Conservation (phyloP, 1,284 basidiomycete species). For the Rugosomyces carneus region DNA sequence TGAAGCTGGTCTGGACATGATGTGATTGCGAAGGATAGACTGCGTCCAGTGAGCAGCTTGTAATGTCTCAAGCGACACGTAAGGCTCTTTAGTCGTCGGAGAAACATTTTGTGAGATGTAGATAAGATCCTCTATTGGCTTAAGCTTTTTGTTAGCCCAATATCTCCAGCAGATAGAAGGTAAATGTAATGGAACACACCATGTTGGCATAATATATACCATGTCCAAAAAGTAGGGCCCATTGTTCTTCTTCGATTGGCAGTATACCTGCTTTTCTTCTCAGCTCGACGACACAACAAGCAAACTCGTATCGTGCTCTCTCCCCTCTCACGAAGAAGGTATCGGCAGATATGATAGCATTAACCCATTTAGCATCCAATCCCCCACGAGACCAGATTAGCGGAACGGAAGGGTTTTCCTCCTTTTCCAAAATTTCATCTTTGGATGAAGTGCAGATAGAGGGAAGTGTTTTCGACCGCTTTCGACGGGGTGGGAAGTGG, state of each 20-base stretch:
- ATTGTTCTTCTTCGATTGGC: slow-evolving; percentile 57
- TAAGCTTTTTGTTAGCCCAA: slow-evolving; percentile 12
- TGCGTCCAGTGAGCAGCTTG: slow-evolving; percentile 78
- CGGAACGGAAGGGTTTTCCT: slow-evolving; percentile 27
- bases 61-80: slow-evolving; percentile 60
- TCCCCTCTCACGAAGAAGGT: slow-evolving; percentile 78
- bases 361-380: slow-evolving; percentile 66
- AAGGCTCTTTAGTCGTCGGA: slow-evolving; percentile 61
- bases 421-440: neutral
- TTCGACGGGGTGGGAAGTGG: slow-evolving; percentile 14
- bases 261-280: slow-evolving; percentile 42
- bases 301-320: slow-evolving; percentile 76
- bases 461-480: slow-evolving; percentile 22
- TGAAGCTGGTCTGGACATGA: slow-evolving; percentile 36
- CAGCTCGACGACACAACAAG: slow-evolving; percentile 71
- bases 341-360: slow-evolving; percentile 73
- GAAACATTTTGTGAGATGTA: slow-evolving; percentile 69
- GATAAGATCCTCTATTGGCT: slow-evolving; percentile 77
- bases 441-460: slow-evolving; percentile 6
- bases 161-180: neutral
- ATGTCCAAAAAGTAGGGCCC: slow-evolving; percentile 66
- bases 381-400: slow-evolving; percentile 67
- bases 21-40: slow-evolving; percentile 52
- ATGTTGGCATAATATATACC: slow-evolving; percentile 89
- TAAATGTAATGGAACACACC: slow-evolving; percentile 41